Percentiles rank a stretch among this genome's conserved stretches.
Conservation (phyloP, 371 early-diverging fungal genomes). For the Entomophthora muscae region DNA sequence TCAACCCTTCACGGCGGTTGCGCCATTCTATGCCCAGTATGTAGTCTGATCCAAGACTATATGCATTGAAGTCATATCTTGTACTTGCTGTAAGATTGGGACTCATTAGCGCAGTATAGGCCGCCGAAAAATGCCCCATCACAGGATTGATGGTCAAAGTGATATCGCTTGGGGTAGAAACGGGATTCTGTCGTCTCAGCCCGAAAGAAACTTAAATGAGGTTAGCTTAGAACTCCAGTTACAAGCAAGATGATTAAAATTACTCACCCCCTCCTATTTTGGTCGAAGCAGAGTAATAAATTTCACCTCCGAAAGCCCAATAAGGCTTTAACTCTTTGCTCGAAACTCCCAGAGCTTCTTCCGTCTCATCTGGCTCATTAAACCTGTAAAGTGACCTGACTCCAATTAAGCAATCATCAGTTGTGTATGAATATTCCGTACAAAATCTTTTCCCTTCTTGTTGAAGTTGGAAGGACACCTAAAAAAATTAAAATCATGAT, state of each 20-base stretch:
- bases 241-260: not conserved
- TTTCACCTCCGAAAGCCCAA: conserved; percentile 61
- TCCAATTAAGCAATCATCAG: conserved; percentile 60
- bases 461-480: conserved; percentile 52
- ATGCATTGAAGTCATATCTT: conserved; percentile 71
- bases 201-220: conserved; percentile 35
- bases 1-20: conserved; percentile 27
- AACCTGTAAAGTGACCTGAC: conserved; percentile 55
- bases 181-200: conserved; percentile 42
- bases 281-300: conserved; percentile 68
- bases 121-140: conserved; percentile 66
- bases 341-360: too few relatives aligned
- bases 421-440: conserved; percentile 52
- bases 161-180: conserved; percentile 19
- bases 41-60: conserved; percentile 72
- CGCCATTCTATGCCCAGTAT: conserved; percentile 66
- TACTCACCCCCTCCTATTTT: conserved; percentile 70
- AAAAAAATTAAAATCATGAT: conserved; percentile 8
- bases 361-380: too few relatives aligned
- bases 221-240: not conserved
- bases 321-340: conserved; percentile 11
- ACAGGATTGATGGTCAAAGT: conserved; percentile 72
- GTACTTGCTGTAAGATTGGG: conserved; percentile 50
- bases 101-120: conserved; percentile 60
- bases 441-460: conserved; percentile 56